phyloP scores from a whole-genome alignment of 306 rosid species.

The Canavalia gladiata region DNA sequence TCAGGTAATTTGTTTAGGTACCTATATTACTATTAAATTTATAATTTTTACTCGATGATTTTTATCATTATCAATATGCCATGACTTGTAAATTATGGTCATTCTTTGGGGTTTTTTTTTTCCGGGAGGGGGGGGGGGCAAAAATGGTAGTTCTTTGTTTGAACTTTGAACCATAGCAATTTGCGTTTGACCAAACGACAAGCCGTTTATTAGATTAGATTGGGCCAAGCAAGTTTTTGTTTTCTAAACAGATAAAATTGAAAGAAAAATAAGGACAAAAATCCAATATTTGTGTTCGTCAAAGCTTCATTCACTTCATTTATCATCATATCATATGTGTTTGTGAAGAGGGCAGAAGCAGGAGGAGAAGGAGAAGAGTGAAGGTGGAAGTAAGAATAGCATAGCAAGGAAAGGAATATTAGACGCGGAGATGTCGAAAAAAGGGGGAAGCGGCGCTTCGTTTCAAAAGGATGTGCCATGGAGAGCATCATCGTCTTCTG shows the following conservation, averaged over 20 bases:
- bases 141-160: no score
- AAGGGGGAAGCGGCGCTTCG: constrained; percentile 54
- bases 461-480: constrained; percentile 87
- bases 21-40: no score
- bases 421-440: constrained; percentile 65
- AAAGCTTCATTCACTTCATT: neutral
- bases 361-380: neutral
- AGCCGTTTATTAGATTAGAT: neutral
- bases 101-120: no score
- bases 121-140: no score
- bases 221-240: neutral
- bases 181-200: neutral
- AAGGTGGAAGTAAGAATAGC: neutral
- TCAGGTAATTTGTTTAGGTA: no score
- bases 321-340: neutral
- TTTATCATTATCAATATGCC: no score
- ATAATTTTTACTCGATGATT: no score
- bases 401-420: neutral
- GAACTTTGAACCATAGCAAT: no score
- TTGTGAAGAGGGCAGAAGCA: constrained; percentile 25
- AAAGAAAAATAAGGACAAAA: neutral
- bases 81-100: no score
- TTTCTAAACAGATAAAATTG: neutral
- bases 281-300: constrained; percentile 35
- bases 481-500: constrained; percentile 70